A percentile compares a stretch with the other conserved stretches of the same genome.
phyloP scores from a whole-genome alignment of 2,329 filamentous ascomycete genomes.

The Nemania sp. region DNA sequence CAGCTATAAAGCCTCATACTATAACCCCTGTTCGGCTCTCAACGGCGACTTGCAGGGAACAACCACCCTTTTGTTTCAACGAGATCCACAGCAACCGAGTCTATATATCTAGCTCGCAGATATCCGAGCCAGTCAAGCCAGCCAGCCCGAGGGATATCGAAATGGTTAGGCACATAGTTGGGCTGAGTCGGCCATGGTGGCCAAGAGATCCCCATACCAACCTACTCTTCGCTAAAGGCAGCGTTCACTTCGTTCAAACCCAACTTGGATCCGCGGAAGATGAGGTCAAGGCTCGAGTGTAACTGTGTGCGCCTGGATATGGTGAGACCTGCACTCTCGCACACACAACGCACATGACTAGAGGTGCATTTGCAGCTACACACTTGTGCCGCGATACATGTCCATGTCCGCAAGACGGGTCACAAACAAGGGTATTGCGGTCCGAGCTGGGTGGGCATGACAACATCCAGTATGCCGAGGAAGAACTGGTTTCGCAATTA shows the following conservation, averaged over 20 bases:
- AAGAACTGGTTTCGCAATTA: slow-evolving; percentile 13
- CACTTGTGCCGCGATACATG: slow-evolving; percentile 17
- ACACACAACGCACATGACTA: slow-evolving; percentile 6
- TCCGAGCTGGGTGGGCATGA: slow-evolving; percentile 3
- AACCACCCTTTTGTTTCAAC: slow-evolving; percentile 36
- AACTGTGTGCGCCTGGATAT: slow-evolving; percentile 3
- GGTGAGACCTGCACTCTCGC: slow-evolving; percentile 14
- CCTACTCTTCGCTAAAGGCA: slow-evolving; percentile 7
- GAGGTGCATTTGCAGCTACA: slow-evolving; percentile 7
- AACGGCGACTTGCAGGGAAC: slow-evolving; percentile 38
- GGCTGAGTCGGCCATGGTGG: slow-evolving; percentile 20
- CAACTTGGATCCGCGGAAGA: slow-evolving; percentile 3
- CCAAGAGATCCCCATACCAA: not conserved
- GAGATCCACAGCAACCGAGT: slow-evolving; percentile 29
- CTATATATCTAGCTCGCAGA: slow-evolving; percentile 24
- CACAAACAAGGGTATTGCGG: slow-evolving; percentile 12
- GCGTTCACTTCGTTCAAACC: slow-evolving; percentile 12
- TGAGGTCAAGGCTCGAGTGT: slow-evolving; percentile 10
- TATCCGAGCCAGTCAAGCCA: slow-evolving; percentile 23
- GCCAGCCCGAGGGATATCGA: slow-evolving; percentile 13
- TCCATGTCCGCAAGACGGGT: slow-evolving; percentile 10
- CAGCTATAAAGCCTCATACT: slow-evolving; percentile 36
- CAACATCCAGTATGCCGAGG: not conserved
- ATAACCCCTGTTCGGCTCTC: slow-evolving; percentile 34
- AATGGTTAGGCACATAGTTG: slow-evolving; percentile 23